Conservation (phyloP, 2,329 filamentous ascomycete genomes). For the Lithohypha guttulata region DNA sequence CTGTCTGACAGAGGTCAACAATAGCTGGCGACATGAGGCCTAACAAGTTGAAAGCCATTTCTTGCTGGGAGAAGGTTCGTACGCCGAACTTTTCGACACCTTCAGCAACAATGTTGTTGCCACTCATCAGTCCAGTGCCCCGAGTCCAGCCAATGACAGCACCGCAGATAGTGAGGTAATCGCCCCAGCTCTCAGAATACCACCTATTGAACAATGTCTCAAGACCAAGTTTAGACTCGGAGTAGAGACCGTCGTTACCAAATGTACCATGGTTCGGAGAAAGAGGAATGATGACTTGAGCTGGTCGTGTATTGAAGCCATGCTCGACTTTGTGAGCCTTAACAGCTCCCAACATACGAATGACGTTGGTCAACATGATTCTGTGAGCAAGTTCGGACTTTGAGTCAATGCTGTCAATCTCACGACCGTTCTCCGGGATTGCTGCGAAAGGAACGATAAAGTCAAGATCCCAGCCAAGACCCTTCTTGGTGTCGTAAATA, state of each 20-base stretch:
- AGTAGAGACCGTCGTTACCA: conserved; percentile 94
- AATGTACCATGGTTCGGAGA: conserved; percentile 99
- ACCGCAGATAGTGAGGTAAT: conserved; percentile 96
- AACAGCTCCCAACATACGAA: conserved; percentile 80
- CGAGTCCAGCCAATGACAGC: conserved; percentile 98
- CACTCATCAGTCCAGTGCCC: conserved; percentile 94
- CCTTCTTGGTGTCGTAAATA: conserved; percentile 93
- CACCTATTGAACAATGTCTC: conserved; percentile 98
- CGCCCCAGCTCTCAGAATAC: conserved; percentile 94
- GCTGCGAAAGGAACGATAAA: conserved; percentile 93
- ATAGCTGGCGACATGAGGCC: conserved; percentile 91
- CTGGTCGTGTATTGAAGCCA: conserved; percentile 87
- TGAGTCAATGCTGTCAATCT: conserved; percentile 93
- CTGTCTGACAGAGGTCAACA: conserved; percentile 86
- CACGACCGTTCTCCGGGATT: conserved; percentile 93
- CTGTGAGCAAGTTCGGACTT: conserved; percentile 96
- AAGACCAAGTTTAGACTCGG: conserved; percentile 91
- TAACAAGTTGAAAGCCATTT: conserved; percentile 98
- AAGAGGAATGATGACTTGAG: conserved; percentile 88
- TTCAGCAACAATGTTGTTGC: conserved; percentile 94
- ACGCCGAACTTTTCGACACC: conserved; percentile 94
- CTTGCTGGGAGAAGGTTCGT: conserved; percentile 95
- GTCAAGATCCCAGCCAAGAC: conserved; percentile 95
- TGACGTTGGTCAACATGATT: conserved; percentile 96
- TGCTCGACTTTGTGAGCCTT: conserved; percentile 82